Evolutionary conservation across 2,329 filamentous ascomycete genomes (phyloP), one percentile per base, ranked within the genome.

Genomic region (Sporothrix brunneoviolacea): DNA sequence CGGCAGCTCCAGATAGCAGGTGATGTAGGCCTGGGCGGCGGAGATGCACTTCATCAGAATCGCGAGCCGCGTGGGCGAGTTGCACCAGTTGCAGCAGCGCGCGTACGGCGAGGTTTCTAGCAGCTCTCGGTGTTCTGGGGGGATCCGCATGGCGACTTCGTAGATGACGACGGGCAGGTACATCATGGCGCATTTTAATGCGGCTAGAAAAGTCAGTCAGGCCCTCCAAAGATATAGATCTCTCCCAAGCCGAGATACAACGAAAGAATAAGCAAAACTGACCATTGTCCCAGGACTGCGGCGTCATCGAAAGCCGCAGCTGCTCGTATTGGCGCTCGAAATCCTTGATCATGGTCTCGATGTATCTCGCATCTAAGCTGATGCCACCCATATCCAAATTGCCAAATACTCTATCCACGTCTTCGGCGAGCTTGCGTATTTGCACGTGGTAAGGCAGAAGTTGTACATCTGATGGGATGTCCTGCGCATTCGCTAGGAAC

Each of bases 81-180:
- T 10, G 36, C 58, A 60, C 58, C 58, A 60, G 33, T 39, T 50
- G 42, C 58, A 60, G 54, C 58, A 59, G 6, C 39, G 43, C 15
- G 19, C 39, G 13, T 24, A 6, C 5, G 50, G 35, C 16, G 41
- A 30, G n/a, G 27, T 28, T 8, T 43, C 37, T 0, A 42, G 37
- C 1, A 40, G 21, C 8, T 18, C 18, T 15, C 33, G 43, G 48
- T 58, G 54, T 15, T 51, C 51, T 4, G 43, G 24, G 0, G 58
- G 54, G 8, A 51, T 39, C 3, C 40, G 48, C 22, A 60, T 30
- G 15, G 53, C 51, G 16, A 60, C 50, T n/a, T 59, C 53, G 47
- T 54, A 54, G 32, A 60, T 56, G 37, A 42, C 35, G 4, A 58
- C 48, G 8, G 53, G 57, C 4, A 60, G 33, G 42, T 51, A 58